These are phyloP conservation scores for Sclerotinia sclerotiorum DNA, from an alignment of 2,329 filamentous ascomycete species.

Conservation along the genomic window DNA sequence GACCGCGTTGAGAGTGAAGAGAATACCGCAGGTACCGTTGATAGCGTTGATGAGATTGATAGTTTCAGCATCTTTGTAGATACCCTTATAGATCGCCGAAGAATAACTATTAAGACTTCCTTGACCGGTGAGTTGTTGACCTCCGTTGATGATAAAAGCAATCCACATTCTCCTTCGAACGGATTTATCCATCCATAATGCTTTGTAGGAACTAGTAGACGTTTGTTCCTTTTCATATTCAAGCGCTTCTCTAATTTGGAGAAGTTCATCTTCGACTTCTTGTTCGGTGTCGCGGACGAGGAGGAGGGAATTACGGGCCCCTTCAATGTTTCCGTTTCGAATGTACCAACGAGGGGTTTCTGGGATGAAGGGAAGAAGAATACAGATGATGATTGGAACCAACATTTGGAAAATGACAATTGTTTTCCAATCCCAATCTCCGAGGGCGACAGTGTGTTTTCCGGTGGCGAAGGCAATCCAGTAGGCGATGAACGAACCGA, in stretches of 20 bases:
- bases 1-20: conserved; percentile 71
- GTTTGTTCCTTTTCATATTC: conserved; percentile 72
- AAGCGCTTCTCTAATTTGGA: conserved; percentile 64
- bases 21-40: conserved; percentile 69
- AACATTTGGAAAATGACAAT: conserved; percentile 72
- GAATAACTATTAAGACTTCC: conserved; percentile 72
- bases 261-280: conserved; percentile 60
- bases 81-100: conserved; percentile 71
- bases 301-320: conserved; percentile 46
- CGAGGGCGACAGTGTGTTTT: conserved; percentile 39
- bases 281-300: conserved; percentile 63
- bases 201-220: conserved; percentile 57
- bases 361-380: conserved; percentile 63
- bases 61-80: conserved; percentile 57
- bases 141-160: conserved; percentile 66
- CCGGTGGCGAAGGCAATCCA: conserved; percentile 34
- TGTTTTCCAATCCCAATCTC: conserved; percentile 73
- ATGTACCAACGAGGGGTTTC: conserved; percentile 70
- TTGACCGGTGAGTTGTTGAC: conserved; percentile 43
- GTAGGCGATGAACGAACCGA: conserved; percentile 45
- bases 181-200: conserved; percentile 69
- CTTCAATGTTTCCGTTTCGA: conserved; percentile 55
- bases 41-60: conserved; percentile 74
- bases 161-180: conserved; percentile 65
- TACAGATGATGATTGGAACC: conserved; percentile 62